A percentile compares a stretch with the other conserved stretches of the same genome.
Evolutionary conservation across 345 rosid species (phyloP).

Genomic region (Carallia pectinifolia): DNA sequence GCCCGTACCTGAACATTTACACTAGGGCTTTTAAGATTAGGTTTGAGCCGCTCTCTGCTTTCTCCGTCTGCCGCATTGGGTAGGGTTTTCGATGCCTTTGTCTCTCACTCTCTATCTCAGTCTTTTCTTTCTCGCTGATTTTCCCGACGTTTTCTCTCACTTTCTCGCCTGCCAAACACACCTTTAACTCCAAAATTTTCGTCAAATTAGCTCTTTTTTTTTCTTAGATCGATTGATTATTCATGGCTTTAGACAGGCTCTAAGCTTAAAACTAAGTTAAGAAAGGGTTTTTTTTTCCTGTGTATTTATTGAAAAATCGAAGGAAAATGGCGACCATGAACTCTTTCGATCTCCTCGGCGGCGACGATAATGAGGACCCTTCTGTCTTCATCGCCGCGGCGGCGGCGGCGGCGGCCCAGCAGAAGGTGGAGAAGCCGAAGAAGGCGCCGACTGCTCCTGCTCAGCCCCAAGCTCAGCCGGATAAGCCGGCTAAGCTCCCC

Average conservation of each 20-base stretch:
- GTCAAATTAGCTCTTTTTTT: background rate
- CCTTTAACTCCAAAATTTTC: background rate
- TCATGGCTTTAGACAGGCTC: constrained; percentile 39
- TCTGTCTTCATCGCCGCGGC: constrained; percentile 21
- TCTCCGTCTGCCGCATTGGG: constrained; percentile 62
- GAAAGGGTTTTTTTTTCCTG: background rate
- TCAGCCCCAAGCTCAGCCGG: constrained; percentile 14
- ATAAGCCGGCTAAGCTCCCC: constrained; percentile 26
- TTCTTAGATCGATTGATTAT: constrained; percentile 4
- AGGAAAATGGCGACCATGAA: constrained; percentile 25
- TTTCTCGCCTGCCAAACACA: constrained; percentile 16
- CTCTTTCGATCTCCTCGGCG: constrained; percentile 29
- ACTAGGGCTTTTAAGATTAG: constrained; percentile 51
- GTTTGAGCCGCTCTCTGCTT: constrained; percentile 3
- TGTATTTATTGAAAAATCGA: background rate
- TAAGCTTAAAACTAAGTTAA: constrained; percentile 14
- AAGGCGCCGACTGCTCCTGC: constrained; percentile 1
- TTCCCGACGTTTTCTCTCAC: background rate
- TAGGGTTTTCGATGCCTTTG: constrained; percentile 42
- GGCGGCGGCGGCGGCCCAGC: constrained; percentile 2
- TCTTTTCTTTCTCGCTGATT: background rate
- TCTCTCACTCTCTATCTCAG: background rate
- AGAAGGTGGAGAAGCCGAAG: constrained; percentile 15
- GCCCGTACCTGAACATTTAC: constrained; percentile 10
- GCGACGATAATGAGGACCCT: constrained; percentile 26